Evolutionary conservation across 169 alveolate genomes (phyloP).

Genomic region (Amoebophrya sp.): DNA sequence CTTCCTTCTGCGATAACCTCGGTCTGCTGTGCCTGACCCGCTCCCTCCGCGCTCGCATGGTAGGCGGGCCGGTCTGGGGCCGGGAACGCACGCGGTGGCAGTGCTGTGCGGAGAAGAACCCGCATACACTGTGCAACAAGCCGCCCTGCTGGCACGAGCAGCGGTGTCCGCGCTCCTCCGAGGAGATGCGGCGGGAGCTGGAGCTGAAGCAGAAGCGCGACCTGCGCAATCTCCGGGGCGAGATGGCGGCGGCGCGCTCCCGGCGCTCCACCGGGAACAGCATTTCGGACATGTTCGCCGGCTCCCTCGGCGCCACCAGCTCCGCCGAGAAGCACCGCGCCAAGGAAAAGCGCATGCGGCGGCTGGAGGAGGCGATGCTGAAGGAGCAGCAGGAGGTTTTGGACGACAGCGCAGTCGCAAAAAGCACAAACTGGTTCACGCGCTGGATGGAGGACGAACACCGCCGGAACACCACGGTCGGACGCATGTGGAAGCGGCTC

Average conservation of each 20-base stretch:
- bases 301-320: not conserved
- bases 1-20: not conserved
- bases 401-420: not conserved
- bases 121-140: constrained; percentile 10
- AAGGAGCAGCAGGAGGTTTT: not conserved
- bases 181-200: not conserved
- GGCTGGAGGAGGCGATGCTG: not conserved
- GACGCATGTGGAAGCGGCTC: constrained; percentile 24
- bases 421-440: not conserved
- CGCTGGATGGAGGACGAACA: constrained; percentile 17
- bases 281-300: constrained; percentile 13
- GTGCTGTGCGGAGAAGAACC: constrained; percentile 27
- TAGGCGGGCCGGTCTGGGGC: constrained; percentile 7
- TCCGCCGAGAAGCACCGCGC: not conserved
- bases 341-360: not conserved
- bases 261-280: not conserved
- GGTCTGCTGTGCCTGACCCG: not conserved
- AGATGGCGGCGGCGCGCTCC: not conserved
- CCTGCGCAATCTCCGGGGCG: not conserved
- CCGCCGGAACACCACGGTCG: not conserved
- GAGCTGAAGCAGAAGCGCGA: not conserved
- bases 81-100: not conserved
- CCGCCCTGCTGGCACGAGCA: constrained; percentile 23
- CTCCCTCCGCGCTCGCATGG: not conserved
- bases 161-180: constrained; percentile 4